Evolutionary conservation across 2,329 filamentous ascomycete species (phyloP).

Genomic region (Cyphellophora attinorum): DNA sequence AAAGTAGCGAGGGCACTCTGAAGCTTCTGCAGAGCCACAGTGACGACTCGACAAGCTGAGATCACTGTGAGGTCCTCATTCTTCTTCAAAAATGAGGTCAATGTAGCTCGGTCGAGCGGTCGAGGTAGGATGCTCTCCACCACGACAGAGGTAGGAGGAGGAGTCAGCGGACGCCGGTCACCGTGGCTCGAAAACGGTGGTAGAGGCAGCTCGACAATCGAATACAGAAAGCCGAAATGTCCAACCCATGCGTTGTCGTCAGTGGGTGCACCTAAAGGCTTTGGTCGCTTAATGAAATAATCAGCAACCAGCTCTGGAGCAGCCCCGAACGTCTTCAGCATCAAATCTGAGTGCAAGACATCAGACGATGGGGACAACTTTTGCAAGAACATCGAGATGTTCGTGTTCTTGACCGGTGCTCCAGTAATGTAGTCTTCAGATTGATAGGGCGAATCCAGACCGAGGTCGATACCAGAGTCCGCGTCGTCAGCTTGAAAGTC

Average conservation of each 20-base stretch:
- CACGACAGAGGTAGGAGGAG: constrained; percentile 68
- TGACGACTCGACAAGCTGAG: constrained; percentile 72
- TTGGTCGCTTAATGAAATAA: constrained; percentile 72
- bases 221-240: constrained; percentile 81
- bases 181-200: constrained; percentile 36
- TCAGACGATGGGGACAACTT: constrained; percentile 76
- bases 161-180: constrained; percentile 25
- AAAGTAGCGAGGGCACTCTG: constrained; percentile 54
- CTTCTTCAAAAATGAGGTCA: constrained; percentile 69
- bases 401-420: constrained; percentile 68
- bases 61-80: constrained; percentile 73
- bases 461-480: constrained; percentile 48
- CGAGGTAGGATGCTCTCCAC: constrained; percentile 81
- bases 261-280: constrained; percentile 84
- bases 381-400: constrained; percentile 68
- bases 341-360: constrained; percentile 68
- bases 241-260: constrained; percentile 90
- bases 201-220: constrained; percentile 63
- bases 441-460: constrained; percentile 60
- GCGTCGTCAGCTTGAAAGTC: constrained; percentile 31
- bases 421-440: constrained; percentile 58
- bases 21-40: constrained; percentile 71
- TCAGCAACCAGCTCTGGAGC: constrained; percentile 80
- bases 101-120: constrained; percentile 68
- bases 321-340: constrained; percentile 67